Evolutionary conservation across 257 asterid genomes (phyloP).

Genomic region (Solanum sparsipilum): DNA sequence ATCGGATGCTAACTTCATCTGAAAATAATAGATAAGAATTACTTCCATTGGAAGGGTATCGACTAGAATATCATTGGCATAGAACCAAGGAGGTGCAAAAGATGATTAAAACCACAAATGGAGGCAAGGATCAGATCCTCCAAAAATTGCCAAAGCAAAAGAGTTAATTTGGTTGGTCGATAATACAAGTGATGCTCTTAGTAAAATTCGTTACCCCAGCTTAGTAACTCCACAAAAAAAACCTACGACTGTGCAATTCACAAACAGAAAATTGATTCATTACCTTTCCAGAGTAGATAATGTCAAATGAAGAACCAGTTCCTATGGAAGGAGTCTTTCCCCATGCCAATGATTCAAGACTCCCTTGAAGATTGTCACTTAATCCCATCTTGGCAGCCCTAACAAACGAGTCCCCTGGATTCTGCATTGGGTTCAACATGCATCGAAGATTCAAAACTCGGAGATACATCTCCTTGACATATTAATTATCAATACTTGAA

Average conservation of each 20-base stretch:
- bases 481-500: not conserved
- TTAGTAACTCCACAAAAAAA: not conserved
- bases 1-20: not conserved
- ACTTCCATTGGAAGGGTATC: not conserved
- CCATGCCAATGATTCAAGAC: conserved; percentile 78
- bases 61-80: not conserved
- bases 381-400: conserved; percentile 72
- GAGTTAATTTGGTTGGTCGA: not conserved
- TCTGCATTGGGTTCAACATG: conserved; percentile 36
- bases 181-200: not conserved
- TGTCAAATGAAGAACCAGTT: conserved; percentile 60
- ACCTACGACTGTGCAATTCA: not conserved
- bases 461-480: not conserved
- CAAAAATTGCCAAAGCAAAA: not conserved
- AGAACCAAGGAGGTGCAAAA: not conserved
- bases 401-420: conserved; percentile 50
- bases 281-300: conserved; percentile 62
- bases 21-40: not conserved
- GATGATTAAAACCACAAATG: not conserved
- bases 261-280: not conserved
- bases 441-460: not conserved
- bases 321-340: conserved; percentile 82
- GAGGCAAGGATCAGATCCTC: not conserved
- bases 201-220: not conserved
- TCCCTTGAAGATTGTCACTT: conserved; percentile 60